These are phyloP conservation scores for Botrytis porri DNA, from an alignment of 2,329 filamentous ascomycete species.

Conservation along the genomic window DNA sequence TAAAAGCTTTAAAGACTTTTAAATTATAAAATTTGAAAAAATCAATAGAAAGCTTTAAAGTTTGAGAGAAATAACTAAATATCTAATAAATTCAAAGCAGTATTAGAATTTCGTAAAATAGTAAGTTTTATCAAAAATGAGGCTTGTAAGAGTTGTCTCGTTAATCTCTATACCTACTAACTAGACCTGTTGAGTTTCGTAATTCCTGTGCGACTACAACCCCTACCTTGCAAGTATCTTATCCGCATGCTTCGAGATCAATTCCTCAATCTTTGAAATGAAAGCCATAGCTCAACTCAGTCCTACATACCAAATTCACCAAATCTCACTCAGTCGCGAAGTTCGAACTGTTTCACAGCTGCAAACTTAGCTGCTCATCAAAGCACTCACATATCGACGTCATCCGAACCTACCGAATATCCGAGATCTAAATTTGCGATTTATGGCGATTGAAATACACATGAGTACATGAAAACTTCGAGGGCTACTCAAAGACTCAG, in stretches of 20 bases:
- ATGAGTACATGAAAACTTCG: background rate
- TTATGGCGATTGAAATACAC: background rate
- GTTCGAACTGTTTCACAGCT: background rate
- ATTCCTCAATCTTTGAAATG: background rate
- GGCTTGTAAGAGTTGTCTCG: too few relatives aligned
- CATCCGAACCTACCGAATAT: constrained; percentile 1
- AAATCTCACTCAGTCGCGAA: background rate
- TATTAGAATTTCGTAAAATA: too few relatives aligned
- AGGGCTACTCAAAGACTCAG: background rate
- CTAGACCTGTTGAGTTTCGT: background rate
- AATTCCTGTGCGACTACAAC: background rate
- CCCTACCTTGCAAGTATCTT: background rate
- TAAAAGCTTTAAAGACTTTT: too few relatives aligned
- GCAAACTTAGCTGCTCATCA: background rate
- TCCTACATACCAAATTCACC: background rate
- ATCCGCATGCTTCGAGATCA: background rate
- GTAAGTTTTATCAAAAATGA: too few relatives aligned
- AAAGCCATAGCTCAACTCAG: background rate
- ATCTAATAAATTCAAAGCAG: too few relatives aligned
- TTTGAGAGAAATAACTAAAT: too few relatives aligned
- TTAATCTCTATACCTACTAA: too few relatives aligned
- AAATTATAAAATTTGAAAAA: too few relatives aligned
- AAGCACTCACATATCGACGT: background rate
- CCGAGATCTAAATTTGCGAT: background rate
- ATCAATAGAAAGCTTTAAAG: too few relatives aligned